These are phyloP conservation scores for Avena eriantha DNA, from an alignment of 176 grass and related monocot species.

Conservation along the genomic window DNA sequence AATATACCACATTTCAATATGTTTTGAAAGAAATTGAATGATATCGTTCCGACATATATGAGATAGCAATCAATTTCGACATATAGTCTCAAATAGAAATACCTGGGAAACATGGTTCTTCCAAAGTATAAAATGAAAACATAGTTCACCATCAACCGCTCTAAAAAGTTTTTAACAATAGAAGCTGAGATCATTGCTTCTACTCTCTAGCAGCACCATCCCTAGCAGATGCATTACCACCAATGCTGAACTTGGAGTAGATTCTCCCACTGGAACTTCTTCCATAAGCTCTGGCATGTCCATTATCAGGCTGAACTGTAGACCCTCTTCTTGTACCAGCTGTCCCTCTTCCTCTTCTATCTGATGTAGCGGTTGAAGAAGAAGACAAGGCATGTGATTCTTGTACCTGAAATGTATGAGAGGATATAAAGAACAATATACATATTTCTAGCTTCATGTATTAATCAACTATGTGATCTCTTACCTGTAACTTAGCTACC, in stretches of 20 bases:
- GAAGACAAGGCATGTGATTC: not conserved
- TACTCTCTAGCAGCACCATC: not conserved
- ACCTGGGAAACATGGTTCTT: no score
- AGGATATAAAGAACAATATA: not conserved
- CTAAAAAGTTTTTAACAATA: no score
- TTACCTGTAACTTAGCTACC: not conserved
- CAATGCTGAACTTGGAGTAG: not conserved
- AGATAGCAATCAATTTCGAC: no score
- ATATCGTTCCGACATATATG: no score
- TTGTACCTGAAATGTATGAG: not conserved
- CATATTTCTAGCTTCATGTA: not conserved
- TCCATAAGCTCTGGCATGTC: not conserved
- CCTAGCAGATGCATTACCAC: not conserved
- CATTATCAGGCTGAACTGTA: not conserved
- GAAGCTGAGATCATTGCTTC: not conserved
- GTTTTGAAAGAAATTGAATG: no score
- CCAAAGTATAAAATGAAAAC: no score
- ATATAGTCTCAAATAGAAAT: no score
- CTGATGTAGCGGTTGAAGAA: not conserved
- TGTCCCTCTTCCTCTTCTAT: not conserved
- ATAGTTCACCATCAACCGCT: no score
- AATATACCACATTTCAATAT: conserved; percentile 4
- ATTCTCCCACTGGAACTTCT: conserved; percentile 3
- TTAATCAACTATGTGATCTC: not conserved
- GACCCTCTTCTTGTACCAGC: not conserved